Conservation (phyloP, 2,329 filamentous ascomycete genomes). For the Aspergillus sergii region DNA sequence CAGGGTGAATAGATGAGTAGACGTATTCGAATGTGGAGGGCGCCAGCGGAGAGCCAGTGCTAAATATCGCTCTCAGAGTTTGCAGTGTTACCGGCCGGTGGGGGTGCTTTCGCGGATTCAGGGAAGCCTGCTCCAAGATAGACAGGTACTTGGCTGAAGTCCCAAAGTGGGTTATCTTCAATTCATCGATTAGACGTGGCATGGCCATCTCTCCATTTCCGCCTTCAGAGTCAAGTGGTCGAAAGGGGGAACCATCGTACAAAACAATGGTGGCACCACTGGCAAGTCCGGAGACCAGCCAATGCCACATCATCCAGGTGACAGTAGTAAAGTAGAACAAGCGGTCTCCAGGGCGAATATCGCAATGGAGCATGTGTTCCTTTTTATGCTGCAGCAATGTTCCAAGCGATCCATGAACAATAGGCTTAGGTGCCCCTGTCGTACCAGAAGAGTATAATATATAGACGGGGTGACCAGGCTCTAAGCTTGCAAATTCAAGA, state of each 20-base stretch:
- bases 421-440: conserved; percentile 84
- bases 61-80: conserved; percentile 81
- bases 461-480: conserved; percentile 86
- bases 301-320: conserved; percentile 99
- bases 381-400: conserved; percentile 97
- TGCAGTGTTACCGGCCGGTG: conserved; percentile 43
- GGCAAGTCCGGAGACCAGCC: conserved; percentile 84
- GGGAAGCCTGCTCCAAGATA: conserved; percentile 76
- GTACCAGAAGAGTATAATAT: conserved; percentile 94
- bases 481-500: conserved; percentile 73
- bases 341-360: conserved; percentile 70
- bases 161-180: conserved; percentile 88
- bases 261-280: conserved; percentile 80
- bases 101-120: conserved; percentile 60
- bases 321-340: conserved; percentile 94
- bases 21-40: conserved; percentile 92
- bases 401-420: conserved; percentile 87
- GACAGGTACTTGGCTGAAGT: conserved; percentile 94
- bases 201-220: conserved; percentile 75
- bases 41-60: conserved; percentile 86
- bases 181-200: conserved; percentile 76
- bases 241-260: conserved; percentile 92
- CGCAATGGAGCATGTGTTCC: conserved; percentile 85
- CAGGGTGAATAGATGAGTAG: conserved; percentile 76
- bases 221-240: conserved; percentile 60